Conservation (phyloP, 73 alveolate species). For the Stentor roeselii region DNA sequence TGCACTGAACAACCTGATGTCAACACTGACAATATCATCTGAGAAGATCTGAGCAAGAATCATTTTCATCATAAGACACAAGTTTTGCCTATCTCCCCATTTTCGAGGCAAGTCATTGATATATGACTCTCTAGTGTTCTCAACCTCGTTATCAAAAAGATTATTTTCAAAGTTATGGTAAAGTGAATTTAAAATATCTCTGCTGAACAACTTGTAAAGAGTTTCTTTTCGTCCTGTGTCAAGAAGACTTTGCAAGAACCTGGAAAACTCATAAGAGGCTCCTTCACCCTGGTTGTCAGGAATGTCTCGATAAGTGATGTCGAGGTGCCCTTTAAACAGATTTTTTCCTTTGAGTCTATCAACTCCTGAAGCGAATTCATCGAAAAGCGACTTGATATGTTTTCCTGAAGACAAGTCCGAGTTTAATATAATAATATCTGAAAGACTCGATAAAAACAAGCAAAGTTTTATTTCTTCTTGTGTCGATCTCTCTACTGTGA, state of each 20-base stretch:
- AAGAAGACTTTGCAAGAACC: not conserved
- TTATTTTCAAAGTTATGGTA: constrained; percentile 23
- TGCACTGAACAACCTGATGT: not conserved
- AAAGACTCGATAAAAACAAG: constrained; percentile 35
- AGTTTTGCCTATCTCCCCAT: not conserved
- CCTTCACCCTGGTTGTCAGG: constrained; percentile 18
- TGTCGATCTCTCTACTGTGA: constrained; percentile 54
- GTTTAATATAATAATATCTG: constrained; percentile 61
- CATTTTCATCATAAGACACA: not conserved
- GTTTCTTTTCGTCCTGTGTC: not conserved
- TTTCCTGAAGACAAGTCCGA: constrained; percentile 36
- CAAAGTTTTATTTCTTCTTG: constrained; percentile 63
- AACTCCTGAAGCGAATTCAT: not conserved
- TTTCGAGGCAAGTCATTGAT: not conserved
- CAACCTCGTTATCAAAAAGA: not conserved
- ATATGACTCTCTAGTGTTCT: not conserved
- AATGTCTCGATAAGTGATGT: constrained; percentile 2
- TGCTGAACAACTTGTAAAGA: not conserved
- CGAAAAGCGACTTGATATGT: not conserved
- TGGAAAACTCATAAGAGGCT: not conserved
- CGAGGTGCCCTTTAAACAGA: constrained; percentile 19
- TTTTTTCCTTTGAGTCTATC: constrained; percentile 2
- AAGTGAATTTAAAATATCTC: not conserved
- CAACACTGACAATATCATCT: not conserved
- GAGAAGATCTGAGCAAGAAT: not conserved